Evolutionary conservation across 495 filamentous ascomycete species (phyloP), one percentile per base, ranked within the genome.

Genomic region (Polyplosphaeria fusca): DNA sequence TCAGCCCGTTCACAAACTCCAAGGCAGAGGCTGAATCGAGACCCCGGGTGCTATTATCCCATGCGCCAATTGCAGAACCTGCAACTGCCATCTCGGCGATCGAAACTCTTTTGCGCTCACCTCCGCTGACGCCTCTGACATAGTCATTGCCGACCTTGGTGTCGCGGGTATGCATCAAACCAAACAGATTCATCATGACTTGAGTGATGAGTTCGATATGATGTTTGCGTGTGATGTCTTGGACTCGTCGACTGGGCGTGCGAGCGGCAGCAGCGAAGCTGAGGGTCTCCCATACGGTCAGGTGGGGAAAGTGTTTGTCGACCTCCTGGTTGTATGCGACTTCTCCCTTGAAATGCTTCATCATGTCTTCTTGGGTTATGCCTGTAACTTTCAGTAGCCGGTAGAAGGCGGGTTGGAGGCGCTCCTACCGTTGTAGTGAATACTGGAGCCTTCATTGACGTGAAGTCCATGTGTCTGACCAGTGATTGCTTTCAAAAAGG

Each of bases 1-100:
- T 55, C n/a, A 64, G 48, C 1, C 64, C 60, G 44, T 70, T 65
- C 32, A 71, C 69, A 44, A 73, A 68, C 12, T 66, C 56, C n/a
- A 70, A 65, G 5, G 45, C 52, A 2, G 69, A 61, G 4, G 68
- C 42, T 43, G 52, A 62, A 58, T 73, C 71, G 1, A 73, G 60
- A 24, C 71, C 71, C 23, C 70, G 48, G 2, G 71, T 73, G 11
- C 52, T 62, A 41, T 73, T 73, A 61, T 73, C 71, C 71, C 71
- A 73, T 19, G 40, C 52, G 57, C 25, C 66, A 61, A 44, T 68
- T 23, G 19, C 68, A 18, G 52, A 57, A 79, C 74, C 12, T 71
- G 78, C 60, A n/a, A 72, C 32, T 5, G 56, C 45, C 13, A 63
- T 65, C 45, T 73, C 71, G 4, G 71, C 68, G 32, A 73, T 70